Conservation (phyloP, 2,329 filamentous ascomycete genomes). For the Penicillium italicum region DNA sequence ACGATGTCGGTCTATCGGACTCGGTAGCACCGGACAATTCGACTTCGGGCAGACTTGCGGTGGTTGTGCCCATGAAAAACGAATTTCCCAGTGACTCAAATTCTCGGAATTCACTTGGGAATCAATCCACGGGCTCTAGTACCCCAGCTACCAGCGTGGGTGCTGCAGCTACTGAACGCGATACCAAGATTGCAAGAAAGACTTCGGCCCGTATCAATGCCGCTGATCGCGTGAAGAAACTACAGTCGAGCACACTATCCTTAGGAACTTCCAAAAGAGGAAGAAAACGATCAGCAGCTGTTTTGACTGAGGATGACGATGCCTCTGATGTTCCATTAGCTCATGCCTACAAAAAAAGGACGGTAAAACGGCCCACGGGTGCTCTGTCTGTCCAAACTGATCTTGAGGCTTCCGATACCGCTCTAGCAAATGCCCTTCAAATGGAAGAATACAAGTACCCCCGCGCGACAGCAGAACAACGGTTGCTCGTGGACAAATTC, state of each 20-base stretch:
- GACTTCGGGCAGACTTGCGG: constrained; percentile 17
- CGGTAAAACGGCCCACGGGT: constrained; percentile 44
- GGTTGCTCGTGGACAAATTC: constrained; percentile 14
- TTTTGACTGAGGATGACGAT: constrained; percentile 34
- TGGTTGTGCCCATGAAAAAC: constrained; percentile 31
- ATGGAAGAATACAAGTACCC: constrained; percentile 49
- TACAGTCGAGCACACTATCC: constrained; percentile 50
- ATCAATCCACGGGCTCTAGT: constrained; percentile 51
- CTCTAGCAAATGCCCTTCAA: constrained; percentile 57
- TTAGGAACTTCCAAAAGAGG: constrained; percentile 35
- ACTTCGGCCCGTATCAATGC: constrained; percentile 40
- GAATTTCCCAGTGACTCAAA: constrained; percentile 26
- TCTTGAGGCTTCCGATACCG: constrained; percentile 44
- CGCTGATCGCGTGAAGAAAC: constrained; percentile 45
- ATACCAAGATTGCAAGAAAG: constrained; percentile 27
- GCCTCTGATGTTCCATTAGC: constrained; percentile 53
- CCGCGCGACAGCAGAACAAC: constrained; percentile 38
- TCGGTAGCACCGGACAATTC: not conserved
- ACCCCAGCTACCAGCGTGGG: constrained; percentile 61
- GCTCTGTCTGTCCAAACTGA: constrained; percentile 40
- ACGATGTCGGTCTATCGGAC: constrained; percentile 8
- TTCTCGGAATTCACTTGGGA: constrained; percentile 40
- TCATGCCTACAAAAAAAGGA: constrained; percentile 49
- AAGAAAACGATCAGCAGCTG: constrained; percentile 43
- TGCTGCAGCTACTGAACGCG: constrained; percentile 50